Conservation (phyloP, 2,329 filamentous ascomycete species). For the Trichoderma sp. region DNA sequence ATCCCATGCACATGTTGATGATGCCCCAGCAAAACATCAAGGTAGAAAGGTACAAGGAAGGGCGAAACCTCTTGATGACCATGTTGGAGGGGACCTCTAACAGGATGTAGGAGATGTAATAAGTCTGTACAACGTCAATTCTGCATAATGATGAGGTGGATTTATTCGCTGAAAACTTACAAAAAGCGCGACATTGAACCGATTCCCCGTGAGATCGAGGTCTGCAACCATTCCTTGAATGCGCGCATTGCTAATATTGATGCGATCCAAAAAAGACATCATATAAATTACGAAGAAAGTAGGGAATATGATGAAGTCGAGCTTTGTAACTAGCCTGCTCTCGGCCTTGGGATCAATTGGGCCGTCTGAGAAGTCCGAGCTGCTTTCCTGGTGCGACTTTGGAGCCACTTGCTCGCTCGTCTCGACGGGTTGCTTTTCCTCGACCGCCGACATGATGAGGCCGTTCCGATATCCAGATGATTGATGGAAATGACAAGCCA, state of each 20-base stretch:
- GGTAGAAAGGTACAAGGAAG: slow-evolving; percentile 52
- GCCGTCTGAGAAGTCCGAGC: slow-evolving; percentile 2
- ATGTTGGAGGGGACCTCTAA: slow-evolving; percentile 59
- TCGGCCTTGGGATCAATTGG: slow-evolving; percentile 38
- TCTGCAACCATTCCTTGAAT: slow-evolving; percentile 47
- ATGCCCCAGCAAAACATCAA: slow-evolving; percentile 57
- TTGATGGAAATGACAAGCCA: not conserved
- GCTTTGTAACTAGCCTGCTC: slow-evolving; percentile 41
- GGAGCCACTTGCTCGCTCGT: not conserved
- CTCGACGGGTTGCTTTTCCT: not conserved
- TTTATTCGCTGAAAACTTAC: slow-evolving; percentile 23
- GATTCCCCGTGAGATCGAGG: slow-evolving; percentile 42
- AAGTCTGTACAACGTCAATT: slow-evolving; percentile 25
- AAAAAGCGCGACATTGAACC: slow-evolving; percentile 47
- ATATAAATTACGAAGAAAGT: slow-evolving; percentile 45
- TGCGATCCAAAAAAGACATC: slow-evolving; percentile 33
- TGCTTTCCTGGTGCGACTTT: not conserved
- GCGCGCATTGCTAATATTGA: slow-evolving; percentile 50
- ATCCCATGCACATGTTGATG: slow-evolving; percentile 51
- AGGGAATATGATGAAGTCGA: slow-evolving; percentile 44
- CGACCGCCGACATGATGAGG: not conserved
- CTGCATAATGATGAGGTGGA: not conserved
- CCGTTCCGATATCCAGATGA: not conserved
- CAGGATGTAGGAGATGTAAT: slow-evolving; percentile 46
- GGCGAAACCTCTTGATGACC: slow-evolving; percentile 55